These are phyloP conservation scores for Ceratocystis diversiconidia DNA, from an alignment of 2,329 filamentous ascomycete species.

Conservation along the genomic window DNA sequence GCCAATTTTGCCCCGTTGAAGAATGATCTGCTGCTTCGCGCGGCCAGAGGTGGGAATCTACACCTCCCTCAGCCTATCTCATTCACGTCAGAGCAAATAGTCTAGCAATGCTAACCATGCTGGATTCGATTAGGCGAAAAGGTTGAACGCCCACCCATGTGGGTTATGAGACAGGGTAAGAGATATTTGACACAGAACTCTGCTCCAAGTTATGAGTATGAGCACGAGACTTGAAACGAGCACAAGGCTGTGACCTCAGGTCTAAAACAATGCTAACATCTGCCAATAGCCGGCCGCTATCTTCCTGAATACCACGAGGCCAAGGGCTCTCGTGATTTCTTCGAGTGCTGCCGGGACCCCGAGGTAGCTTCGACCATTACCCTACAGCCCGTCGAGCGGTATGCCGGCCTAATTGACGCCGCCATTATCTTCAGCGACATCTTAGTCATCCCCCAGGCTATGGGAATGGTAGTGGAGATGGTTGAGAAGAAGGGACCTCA, in stretches of 20 bases:
- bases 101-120: not conserved
- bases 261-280: not conserved
- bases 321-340: conserved; percentile 85
- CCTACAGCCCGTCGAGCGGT: conserved; percentile 87
- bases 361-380: conserved; percentile 89
- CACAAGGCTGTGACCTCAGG: not conserved
- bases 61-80: not conserved
- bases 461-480: conserved; percentile 99
- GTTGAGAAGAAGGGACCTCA: conserved; percentile 92
- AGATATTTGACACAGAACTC: not conserved
- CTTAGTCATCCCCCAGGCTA: conserved; percentile 88
- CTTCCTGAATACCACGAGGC: conserved; percentile 95
- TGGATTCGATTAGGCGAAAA: conserved; percentile 49
- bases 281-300: conserved; percentile 66
- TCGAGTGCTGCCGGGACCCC: conserved; percentile 87
- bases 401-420: conserved; percentile 76
- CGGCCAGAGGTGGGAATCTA: conserved; percentile 59
- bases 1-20: conserved; percentile 60
- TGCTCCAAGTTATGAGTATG: not conserved
- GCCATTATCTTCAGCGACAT: conserved; percentile 99
- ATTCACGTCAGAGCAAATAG: not conserved
- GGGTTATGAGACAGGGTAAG: conserved; percentile 97
- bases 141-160: conserved; percentile 87
- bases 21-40: conserved; percentile 83
- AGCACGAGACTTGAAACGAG: not conserved